These are phyloP conservation scores for Trichoderma endophyticum DNA, from an alignment of 2,329 filamentous ascomycete genomes.

Conservation along the genomic window DNA sequence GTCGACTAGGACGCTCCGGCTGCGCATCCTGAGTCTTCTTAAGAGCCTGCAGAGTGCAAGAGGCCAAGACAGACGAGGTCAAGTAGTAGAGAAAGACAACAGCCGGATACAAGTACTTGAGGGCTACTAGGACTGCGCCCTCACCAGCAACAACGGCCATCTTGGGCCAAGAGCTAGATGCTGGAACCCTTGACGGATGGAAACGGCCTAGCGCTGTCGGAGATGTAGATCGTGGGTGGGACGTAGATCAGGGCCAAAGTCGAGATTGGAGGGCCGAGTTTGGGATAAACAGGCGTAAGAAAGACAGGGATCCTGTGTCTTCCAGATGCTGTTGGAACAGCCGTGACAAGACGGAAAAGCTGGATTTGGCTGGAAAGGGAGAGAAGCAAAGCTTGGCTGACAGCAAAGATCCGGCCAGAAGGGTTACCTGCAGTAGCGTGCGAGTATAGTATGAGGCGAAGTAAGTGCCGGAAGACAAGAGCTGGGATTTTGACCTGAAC, in stretches of 20 bases:
- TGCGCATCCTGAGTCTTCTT: constrained; percentile 25
- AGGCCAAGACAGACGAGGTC: constrained; percentile 46
- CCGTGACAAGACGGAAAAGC: neutral
- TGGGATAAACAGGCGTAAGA: neutral
- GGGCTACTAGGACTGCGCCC: constrained; percentile 36
- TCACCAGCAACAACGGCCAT: constrained; percentile 11
- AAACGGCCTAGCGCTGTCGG: neutral
- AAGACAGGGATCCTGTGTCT: neutral
- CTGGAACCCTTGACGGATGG: neutral
- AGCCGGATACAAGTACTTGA: constrained; percentile 60
- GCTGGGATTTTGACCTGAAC: neutral
- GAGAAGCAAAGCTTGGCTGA: neutral
- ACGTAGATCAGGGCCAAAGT: neutral
- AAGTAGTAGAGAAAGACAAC: constrained; percentile 57
- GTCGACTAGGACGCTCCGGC: constrained; percentile 23
- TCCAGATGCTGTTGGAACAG: neutral
- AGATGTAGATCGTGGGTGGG: neutral
- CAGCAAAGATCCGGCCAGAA: neutral
- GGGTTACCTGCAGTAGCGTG: neutral
- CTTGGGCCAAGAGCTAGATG: constrained; percentile 8
- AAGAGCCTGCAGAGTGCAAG: constrained; percentile 51
- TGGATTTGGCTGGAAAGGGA: neutral
- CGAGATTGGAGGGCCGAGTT: neutral
- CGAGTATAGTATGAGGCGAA: neutral
- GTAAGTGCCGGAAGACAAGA: neutral